Percentiles rank a stretch among this genome's conserved stretches.
Conservation (phyloP, 2,329 filamentous ascomycete genomes). For the Xylariaceae sp. region DNA sequence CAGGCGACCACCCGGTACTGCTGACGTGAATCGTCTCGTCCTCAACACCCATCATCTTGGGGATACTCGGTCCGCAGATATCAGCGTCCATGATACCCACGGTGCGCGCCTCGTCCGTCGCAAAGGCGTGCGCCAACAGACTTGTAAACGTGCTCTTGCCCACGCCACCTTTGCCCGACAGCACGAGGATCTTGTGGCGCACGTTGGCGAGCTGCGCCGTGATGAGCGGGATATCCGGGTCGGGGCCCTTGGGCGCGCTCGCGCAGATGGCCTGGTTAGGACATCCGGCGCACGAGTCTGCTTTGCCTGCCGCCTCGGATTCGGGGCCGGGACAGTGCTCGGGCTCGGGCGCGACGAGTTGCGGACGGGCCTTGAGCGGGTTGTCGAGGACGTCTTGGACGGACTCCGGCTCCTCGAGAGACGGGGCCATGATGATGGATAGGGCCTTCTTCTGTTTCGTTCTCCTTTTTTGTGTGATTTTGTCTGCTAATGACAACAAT, state of each 20-base stretch:
- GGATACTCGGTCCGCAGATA: conserved; percentile 92
- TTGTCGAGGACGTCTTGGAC: conserved; percentile 67
- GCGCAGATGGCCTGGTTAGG: conserved; percentile 96
- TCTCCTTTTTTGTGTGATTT: background rate
- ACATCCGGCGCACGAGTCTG: conserved; percentile 87
- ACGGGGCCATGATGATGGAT: conserved; percentile 64
- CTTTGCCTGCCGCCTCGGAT: conserved; percentile 61
- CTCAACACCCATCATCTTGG: conserved; percentile 98
- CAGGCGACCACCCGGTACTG: conserved; percentile 83
- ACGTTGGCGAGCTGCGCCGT: conserved; percentile 75
- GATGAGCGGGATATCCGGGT: conserved; percentile 88
- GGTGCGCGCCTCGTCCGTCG: conserved; percentile 67
- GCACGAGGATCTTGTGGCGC: conserved; percentile 84
- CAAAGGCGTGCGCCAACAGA: conserved; percentile 83
- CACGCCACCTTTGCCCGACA: conserved; percentile 93
- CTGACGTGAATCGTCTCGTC: conserved; percentile 89
- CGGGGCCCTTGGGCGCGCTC: conserved; percentile 87
- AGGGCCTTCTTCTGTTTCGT: background rate
- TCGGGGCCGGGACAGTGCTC: conserved; percentile 94
- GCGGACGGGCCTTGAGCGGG: conserved; percentile 70
- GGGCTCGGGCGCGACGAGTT: conserved; percentile 89
- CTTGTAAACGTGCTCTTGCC: conserved; percentile 93
- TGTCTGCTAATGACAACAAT: background rate
- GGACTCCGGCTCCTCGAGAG: conserved; percentile 64
- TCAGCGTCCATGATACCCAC: conserved; percentile 98